Evolutionary conservation across 1,284 basidiomycete species (phyloP).

Genomic region (Gomphus sp.): DNA sequence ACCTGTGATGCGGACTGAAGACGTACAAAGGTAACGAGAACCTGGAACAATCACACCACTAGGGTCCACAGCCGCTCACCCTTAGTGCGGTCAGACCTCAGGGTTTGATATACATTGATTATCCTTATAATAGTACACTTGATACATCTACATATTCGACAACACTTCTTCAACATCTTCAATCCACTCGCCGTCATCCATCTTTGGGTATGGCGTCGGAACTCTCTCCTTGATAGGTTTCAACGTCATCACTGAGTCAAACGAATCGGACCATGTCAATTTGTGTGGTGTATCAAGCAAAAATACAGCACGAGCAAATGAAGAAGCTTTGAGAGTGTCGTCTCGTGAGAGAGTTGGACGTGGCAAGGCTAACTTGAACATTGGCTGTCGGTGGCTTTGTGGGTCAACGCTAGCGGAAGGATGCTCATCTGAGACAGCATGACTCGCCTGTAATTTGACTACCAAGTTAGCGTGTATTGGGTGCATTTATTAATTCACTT

Average conservation of each 20-base stretch:
- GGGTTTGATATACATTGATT: not conserved
- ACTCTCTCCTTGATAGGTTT: constrained; percentile 2
- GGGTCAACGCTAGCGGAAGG: not conserved
- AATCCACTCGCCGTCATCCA: not conserved
- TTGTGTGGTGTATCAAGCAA: not conserved
- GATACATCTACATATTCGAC: not conserved
- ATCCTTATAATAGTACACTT: not conserved
- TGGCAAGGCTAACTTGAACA: not conserved
- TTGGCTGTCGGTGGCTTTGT: not conserved
- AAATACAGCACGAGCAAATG: not conserved
- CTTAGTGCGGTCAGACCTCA: not conserved
- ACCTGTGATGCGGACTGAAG: not conserved
- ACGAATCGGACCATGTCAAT: not conserved
- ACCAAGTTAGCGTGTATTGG: not conserved
- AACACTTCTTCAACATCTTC: not conserved
- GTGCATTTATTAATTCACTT: not conserved
- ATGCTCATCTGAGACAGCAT: not conserved
- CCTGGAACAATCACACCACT: not conserved
- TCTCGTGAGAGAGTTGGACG: not conserved
- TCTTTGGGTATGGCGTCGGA: constrained; percentile 2
- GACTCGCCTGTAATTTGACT: not conserved
- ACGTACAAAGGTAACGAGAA: not conserved
- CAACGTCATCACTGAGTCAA: not conserved
- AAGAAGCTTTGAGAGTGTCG: not conserved
- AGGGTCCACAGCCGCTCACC: not conserved